Conservation (phyloP, 2,329 filamentous ascomycete genomes). For the Fusarium sp. region DNA sequence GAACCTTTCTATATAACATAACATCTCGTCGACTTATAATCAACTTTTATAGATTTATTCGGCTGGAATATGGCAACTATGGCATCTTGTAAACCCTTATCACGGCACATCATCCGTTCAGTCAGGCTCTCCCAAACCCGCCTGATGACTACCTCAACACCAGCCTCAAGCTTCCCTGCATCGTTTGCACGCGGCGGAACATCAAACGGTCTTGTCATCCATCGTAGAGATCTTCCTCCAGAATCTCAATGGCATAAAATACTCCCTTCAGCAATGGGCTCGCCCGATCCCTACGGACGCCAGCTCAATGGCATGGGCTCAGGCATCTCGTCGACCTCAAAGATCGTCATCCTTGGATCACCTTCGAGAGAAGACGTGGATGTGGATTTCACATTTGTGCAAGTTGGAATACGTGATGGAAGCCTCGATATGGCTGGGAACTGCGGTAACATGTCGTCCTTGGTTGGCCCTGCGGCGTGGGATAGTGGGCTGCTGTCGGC, state of each 20-base stretch:
- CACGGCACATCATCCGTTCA: slow-evolving; percentile 1
- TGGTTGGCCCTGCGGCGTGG: slow-evolving; percentile 65
- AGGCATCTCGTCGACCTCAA: slow-evolving; percentile 74
- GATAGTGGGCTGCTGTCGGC: slow-evolving; percentile 43
- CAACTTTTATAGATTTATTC: neutral
- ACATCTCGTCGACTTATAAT: neutral
- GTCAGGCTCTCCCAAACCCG: neutral
- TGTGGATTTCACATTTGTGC: slow-evolving; percentile 77
- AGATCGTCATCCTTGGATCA: slow-evolving; percentile 72
- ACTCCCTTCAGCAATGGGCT: slow-evolving; percentile 69
- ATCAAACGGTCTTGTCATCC: slow-evolving; percentile 70
- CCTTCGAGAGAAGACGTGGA: slow-evolving; percentile 61
- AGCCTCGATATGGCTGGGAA: slow-evolving; percentile 74
- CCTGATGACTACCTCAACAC: slow-evolving; percentile 29
- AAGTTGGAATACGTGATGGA: slow-evolving; percentile 69
- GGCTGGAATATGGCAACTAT: neutral
- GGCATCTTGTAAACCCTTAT: neutral
- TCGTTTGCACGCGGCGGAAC: slow-evolving; percentile 69
- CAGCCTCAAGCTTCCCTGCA: slow-evolving; percentile 48
- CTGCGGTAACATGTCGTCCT: slow-evolving; percentile 78
- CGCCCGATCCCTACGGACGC: slow-evolving; percentile 71
- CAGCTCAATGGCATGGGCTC: slow-evolving; percentile 79
- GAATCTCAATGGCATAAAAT: slow-evolving; percentile 55
- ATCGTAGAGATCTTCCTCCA: slow-evolving; percentile 48
- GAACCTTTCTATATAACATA: neutral